Conservation (phyloP, 2,329 filamentous ascomycete genomes). For the Alternaria hordeiaustralica region DNA sequence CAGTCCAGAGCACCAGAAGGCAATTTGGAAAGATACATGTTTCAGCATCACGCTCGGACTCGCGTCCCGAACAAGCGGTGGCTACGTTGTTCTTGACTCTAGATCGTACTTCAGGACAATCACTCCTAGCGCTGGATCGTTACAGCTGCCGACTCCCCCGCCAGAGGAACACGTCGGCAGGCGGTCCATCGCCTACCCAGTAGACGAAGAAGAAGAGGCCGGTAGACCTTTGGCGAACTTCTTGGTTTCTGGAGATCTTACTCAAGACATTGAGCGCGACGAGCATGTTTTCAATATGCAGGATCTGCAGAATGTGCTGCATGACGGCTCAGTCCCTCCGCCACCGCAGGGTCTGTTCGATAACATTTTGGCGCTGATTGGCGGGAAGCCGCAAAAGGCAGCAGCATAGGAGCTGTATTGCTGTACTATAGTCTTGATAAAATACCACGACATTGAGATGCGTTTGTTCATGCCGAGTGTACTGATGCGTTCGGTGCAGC, state of each 20-base stretch:
- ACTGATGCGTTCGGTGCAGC: not conserved
- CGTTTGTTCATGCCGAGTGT: not conserved
- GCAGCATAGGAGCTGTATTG: slow-evolving; percentile 11
- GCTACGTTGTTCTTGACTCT: slow-evolving; percentile 79
- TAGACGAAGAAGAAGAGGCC: slow-evolving; percentile 14
- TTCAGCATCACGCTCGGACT: slow-evolving; percentile 70
- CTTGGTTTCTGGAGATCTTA: slow-evolving; percentile 13
- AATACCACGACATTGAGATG: not conserved
- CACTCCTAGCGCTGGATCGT: slow-evolving; percentile 32
- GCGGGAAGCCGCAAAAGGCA: slow-evolving; percentile 17
- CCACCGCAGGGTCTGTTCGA: slow-evolving; percentile 25
- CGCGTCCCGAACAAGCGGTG: slow-evolving; percentile 67
- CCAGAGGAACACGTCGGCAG: slow-evolving; percentile 45
- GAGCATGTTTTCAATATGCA: slow-evolving; percentile 22
- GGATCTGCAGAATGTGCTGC: slow-evolving; percentile 24
- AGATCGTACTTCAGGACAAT: slow-evolving; percentile 70
- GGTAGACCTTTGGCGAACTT: slow-evolving; percentile 2
- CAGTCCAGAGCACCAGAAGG: slow-evolving; percentile 63
- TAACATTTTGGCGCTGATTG: slow-evolving; percentile 22
- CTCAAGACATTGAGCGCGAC: slow-evolving; percentile 19
- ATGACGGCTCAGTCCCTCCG: slow-evolving; percentile 20
- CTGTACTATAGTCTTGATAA: not conserved
- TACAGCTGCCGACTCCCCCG: slow-evolving; percentile 40
- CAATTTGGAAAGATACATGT: slow-evolving; percentile 63
- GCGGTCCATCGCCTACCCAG: slow-evolving; percentile 12